Base-by-base conservation (phyloP, 768 basidiomycete genomes). In the Mycena kentingensis region DNA sequence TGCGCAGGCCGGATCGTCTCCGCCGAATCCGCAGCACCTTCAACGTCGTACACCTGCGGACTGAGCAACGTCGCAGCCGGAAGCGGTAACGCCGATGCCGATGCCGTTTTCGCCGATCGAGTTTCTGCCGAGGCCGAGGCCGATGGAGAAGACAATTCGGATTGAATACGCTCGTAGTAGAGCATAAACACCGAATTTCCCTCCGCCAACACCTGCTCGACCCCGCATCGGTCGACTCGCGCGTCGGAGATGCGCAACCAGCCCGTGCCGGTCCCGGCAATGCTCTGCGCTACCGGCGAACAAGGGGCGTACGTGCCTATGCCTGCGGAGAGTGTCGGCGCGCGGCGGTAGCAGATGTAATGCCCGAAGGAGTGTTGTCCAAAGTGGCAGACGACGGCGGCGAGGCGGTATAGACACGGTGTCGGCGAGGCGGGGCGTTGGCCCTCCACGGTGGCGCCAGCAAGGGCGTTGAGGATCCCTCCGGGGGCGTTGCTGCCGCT, bases 191-290 rank as follows among this genome's bases (percentile, higher is more conserved):
- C 90, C n/a, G 72, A 73, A 18, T 80, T 75, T 46, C 86, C 88
- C 77, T 88, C 88, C 64, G 77, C 72, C 47, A 91, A 69, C 64
- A 92, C 90, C 48, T 75, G 73, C 71, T 88, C 84, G 47, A 93
- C 78, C 24, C 87, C 87, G 31, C 84, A 84, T 61, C 92, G 88
- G 26, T 77, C 73, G 47, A 94, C 91, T 3, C 80, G 72, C 60
- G 91, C 88, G 70, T 99, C 96, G 63, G 89, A 92, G 54, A 94
- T 86, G 51, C 92, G 76, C 50, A 97, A 72, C 96, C 96, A 98
- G 2, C 92, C 88, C 24, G 71, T 73, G 6, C 86, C 85, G 2
- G 79, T 61, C 57, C 36, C 63, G 61, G 7, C 60, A 57, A 41
- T 55, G 38, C n/a, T 61, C 55, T 26, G 59, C 52, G n/a, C 49